Evolutionary conservation across 176 grass and related monocot species (phyloP).

Genomic region (Luzula sylvatica): DNA sequence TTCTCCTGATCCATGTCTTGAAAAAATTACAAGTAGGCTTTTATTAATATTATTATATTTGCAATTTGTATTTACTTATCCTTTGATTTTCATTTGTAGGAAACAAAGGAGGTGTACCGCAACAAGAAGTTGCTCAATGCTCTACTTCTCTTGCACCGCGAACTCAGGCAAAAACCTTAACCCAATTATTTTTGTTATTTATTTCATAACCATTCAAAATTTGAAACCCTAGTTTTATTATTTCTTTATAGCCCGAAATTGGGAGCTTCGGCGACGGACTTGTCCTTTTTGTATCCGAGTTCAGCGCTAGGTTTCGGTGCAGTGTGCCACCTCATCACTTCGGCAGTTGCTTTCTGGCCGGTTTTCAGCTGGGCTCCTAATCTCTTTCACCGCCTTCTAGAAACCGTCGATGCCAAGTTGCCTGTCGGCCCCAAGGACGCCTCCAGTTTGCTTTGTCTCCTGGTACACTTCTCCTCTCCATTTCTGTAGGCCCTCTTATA

Average conservation of each 20-base stretch:
- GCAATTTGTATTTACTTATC: background rate
- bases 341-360: slow-evolving; percentile 86
- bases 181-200: slow-evolving; percentile 15
- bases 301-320: slow-evolving; percentile 62
- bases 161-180: slow-evolving; percentile 68
- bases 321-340: slow-evolving; percentile 93
- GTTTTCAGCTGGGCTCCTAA: slow-evolving; percentile 82
- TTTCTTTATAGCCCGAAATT: slow-evolving; percentile 60
- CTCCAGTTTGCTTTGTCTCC: slow-evolving; percentile 82
- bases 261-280: slow-evolving; percentile 75
- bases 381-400: slow-evolving; percentile 85
- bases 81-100: slow-evolving; percentile 32
- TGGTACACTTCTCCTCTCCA: slow-evolving; percentile 45
- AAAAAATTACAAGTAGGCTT: slow-evolving; percentile 64
- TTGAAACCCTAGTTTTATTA: slow-evolving; percentile 2
- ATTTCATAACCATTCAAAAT: background rate
- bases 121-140: slow-evolving; percentile 90
- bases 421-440: slow-evolving; percentile 86
- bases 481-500: slow-evolving; percentile 20
- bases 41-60: background rate
- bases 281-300: slow-evolving; percentile 70
- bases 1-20: slow-evolving; percentile 86
- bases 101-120: slow-evolving; percentile 82
- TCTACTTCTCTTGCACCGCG: slow-evolving; percentile 79
- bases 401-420: slow-evolving; percentile 59